Conservation (phyloP, 306 rosid species). For the Trichosanthes truncata region DNA sequence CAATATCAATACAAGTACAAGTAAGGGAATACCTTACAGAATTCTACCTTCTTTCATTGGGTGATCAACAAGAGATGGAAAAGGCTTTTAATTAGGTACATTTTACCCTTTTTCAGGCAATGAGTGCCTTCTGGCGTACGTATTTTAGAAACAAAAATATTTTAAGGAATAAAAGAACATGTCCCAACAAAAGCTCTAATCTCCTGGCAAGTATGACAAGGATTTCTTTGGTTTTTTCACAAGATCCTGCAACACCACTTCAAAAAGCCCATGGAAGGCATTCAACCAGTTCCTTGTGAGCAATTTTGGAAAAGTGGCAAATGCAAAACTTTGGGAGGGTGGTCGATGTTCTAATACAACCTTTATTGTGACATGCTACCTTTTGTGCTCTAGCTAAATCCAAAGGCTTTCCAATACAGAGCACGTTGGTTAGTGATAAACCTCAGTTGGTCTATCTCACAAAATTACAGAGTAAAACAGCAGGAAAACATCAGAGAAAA, state of each 20-base stretch:
- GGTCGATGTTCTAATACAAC: not conserved
- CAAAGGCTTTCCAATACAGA: not conserved
- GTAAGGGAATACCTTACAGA: too few species aligned
- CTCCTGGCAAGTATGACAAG: not conserved
- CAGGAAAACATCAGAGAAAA: not conserved
- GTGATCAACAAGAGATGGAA: not conserved
- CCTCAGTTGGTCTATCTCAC: not conserved
- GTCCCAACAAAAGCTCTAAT: not conserved
- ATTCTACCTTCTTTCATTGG: not conserved
- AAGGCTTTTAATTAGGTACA: not conserved
- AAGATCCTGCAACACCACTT: not conserved
- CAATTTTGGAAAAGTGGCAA: too few species aligned
- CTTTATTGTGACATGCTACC: not conserved
- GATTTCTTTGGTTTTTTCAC: not conserved
- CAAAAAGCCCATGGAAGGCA: not conserved
- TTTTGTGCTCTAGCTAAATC: not conserved
- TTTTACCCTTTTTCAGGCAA: not conserved
- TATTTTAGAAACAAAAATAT: not conserved
- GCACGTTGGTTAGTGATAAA: not conserved
- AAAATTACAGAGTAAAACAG: not conserved
- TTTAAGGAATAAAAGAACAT: not conserved
- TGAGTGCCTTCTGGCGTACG: not conserved
- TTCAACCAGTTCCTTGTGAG: not conserved
- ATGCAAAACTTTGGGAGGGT: not conserved
- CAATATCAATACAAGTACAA: too few species aligned